Evolutionary conservation across 1,139 yeast species (phyloP).

Genomic region (Candida dubliniensis): DNA sequence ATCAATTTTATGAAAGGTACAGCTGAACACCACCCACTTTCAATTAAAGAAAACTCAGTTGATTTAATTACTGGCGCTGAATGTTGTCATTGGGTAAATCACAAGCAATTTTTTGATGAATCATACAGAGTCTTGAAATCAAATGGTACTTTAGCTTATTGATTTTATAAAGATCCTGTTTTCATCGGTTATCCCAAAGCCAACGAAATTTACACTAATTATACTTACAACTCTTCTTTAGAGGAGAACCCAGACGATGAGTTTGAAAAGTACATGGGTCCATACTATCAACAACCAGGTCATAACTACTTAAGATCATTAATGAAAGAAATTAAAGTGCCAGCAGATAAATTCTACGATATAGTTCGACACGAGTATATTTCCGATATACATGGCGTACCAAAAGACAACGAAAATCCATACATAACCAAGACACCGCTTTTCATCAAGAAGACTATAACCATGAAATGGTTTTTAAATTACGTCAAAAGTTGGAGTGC

Average conservation of each 20-base stretch:
- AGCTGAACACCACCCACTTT: conserved; percentile 26
- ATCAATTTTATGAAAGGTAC: conserved; percentile 32
- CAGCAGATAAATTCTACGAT: conserved; percentile 39
- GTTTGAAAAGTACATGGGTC: conserved; percentile 55
- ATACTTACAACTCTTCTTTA: conserved; percentile 37
- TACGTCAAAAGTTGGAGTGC: conserved; percentile 71
- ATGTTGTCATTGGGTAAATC: conserved; percentile 78
- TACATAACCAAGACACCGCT: conserved; percentile 28
- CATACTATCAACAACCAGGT: conserved; percentile 78
- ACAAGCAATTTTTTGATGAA: conserved; percentile 50
- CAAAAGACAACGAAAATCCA: conserved; percentile 12
- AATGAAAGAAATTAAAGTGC: conserved; percentile 43
- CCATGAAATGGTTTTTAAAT: conserved; percentile 43
- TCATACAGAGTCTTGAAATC: conserved; percentile 50
- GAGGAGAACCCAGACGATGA: conserved; percentile 24
- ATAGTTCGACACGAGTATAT: conserved; percentile 39
- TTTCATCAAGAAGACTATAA: conserved; percentile 40
- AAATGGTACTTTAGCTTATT: conserved; percentile 67
- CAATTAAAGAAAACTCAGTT: conserved; percentile 32
- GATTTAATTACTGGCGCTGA: conserved; percentile 76
- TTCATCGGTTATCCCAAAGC: conserved; percentile 45
- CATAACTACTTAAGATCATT: conserved; percentile 49
- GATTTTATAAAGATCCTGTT: conserved; percentile 78
- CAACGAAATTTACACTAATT: conserved; percentile 37
- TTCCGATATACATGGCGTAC: conserved; percentile 30